These are phyloP conservation scores for Spathaspora hagerdaliae DNA, from an alignment of 805 yeast species.

Conservation along the genomic window DNA sequence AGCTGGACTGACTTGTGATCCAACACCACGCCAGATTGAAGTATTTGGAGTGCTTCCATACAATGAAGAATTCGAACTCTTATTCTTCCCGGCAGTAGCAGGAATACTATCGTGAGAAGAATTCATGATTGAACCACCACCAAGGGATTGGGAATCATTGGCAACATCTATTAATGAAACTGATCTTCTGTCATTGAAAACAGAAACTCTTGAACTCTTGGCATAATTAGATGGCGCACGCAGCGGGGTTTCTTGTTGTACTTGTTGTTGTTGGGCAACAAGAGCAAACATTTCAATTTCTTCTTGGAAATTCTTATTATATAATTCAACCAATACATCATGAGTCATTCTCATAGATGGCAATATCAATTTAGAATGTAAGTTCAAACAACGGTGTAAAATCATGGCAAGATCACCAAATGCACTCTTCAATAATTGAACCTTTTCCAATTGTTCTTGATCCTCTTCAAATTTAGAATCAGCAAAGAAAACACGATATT, in stretches of 20 bases:
- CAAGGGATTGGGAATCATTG: not conserved
- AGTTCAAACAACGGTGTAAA: constrained; percentile 58
- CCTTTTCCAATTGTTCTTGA: constrained; percentile 25
- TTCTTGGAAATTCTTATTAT: constrained; percentile 58
- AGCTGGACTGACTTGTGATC: not conserved
- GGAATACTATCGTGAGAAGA: not conserved
- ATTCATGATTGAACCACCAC: not conserved
- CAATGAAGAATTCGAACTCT: not conserved
- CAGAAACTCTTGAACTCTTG: not conserved
- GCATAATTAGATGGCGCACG: not conserved
- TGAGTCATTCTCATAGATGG: constrained; percentile 58
- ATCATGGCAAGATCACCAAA: constrained; percentile 68
- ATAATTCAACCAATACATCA: constrained; percentile 59
- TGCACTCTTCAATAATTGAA: constrained; percentile 42
- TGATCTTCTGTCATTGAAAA: not conserved
- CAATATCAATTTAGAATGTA: constrained; percentile 67
- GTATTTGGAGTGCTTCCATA: too few relatives aligned
- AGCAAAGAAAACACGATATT: constrained; percentile 65
- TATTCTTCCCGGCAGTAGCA: not conserved
- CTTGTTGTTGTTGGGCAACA: constrained; percentile 20
- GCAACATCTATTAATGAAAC: not conserved
- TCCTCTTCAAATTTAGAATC: constrained; percentile 32
- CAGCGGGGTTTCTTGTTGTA: not conserved
- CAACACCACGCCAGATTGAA: not conserved
- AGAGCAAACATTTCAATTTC: constrained; percentile 45